These are phyloP conservation scores for Fusarium liriodendri DNA, from an alignment of 2,329 filamentous ascomycete species.

Conservation along the genomic window DNA sequence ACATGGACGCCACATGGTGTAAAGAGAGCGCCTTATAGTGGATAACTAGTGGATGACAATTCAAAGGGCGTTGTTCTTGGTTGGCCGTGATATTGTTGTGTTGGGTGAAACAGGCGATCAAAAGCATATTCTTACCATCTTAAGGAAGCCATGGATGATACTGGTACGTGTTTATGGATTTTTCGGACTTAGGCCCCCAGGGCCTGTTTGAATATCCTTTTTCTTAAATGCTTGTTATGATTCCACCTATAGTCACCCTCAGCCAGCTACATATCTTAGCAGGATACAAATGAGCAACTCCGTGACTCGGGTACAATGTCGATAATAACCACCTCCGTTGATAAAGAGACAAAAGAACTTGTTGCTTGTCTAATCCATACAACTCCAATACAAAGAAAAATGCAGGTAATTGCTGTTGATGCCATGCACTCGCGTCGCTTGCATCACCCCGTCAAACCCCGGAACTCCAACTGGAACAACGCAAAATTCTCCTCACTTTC, in stretches of 20 bases:
- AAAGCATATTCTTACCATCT: not conserved
- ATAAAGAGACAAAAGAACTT: not conserved
- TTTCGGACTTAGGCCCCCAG: not conserved
- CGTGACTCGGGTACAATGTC: not conserved
- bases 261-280: too few species aligned
- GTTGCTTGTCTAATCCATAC: not conserved
- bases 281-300: not conserved
- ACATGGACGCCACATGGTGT: not conserved
- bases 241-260: not conserved
- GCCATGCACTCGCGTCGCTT: not conserved
- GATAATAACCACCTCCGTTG: not conserved
- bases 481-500: slow-evolving; percentile 14
- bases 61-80: not conserved
- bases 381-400: slow-evolving; percentile 23
- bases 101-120: not conserved
- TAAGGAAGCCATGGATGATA: not conserved
- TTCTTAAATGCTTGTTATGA: not conserved
- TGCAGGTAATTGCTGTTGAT: slow-evolving; percentile 9
- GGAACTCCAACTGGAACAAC: slow-evolving; percentile 6
- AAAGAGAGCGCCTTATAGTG: not conserved
- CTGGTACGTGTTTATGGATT: not conserved
- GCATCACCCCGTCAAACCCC: not conserved
- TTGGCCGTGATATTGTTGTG: not conserved
- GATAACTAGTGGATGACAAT: not conserved
- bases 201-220: not conserved